Percentiles rank a stretch among this genome's conserved stretches.
Evolutionary conservation across 306 rosid genomes (phyloP).

Genomic region (apple (Malus domestica)): DNA sequence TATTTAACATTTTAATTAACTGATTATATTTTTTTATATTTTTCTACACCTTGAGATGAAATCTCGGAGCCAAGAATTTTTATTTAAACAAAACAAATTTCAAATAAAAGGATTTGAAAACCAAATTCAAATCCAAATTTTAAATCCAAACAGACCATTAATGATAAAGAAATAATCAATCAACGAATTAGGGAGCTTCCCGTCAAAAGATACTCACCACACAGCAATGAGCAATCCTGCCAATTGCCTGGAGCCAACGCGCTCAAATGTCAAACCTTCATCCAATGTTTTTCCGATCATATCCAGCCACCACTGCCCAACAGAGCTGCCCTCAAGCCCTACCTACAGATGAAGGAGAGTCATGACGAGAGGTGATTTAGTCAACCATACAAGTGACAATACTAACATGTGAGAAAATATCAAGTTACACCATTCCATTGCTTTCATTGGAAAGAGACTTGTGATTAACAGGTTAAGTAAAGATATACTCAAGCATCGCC

Average conservation of each 20-base stretch:
- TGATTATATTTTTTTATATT: too few relatives aligned
- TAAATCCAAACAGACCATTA: too few relatives aligned
- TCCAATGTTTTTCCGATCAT: slow-evolving; percentile 88
- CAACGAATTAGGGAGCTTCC: neutral
- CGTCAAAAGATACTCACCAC: slow-evolving; percentile 54
- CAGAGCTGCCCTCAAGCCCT: slow-evolving; percentile 96
- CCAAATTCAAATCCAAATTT: too few relatives aligned
- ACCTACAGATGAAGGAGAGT: slow-evolving; percentile 50
- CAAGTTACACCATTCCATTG: neutral
- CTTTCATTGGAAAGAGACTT: neutral
- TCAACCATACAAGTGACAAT: neutral
- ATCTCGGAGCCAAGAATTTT: too few relatives aligned
- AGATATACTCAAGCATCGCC: neutral
- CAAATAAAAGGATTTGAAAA: too few relatives aligned
- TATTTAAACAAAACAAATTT: too few relatives aligned
- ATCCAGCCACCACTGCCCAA: slow-evolving; percentile 98
- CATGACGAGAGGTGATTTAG: slow-evolving; percentile 3
- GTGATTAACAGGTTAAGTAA: neutral
- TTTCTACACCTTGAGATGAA: too few relatives aligned
- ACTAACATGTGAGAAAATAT: neutral
- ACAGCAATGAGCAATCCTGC: slow-evolving; percentile 95
- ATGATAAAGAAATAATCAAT: neutral
- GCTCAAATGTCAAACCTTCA: slow-evolving; percentile 84
- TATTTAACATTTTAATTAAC: too few relatives aligned
- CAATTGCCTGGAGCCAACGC: slow-evolving; percentile 95